phyloP scores from a whole-genome alignment of 176 grass and related monocot species.

The Phoenix roebelenii region DNA sequence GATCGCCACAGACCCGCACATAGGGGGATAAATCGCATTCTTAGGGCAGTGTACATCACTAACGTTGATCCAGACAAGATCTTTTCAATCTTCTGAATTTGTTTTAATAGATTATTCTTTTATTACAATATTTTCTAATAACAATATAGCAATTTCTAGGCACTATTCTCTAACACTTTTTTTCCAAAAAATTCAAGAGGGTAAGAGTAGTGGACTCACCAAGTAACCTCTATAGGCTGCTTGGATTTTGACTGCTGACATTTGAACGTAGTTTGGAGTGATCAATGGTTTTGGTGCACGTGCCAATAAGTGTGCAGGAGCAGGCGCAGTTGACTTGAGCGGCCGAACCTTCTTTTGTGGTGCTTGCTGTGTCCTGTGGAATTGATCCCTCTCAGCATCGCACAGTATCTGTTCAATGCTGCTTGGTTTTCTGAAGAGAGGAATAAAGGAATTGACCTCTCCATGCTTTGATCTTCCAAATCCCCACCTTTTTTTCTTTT shows the following conservation, averaged over 20 bases:
- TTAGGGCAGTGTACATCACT: too few species aligned
- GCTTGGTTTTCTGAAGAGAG: constrained; percentile 81
- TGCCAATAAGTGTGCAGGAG: neutral
- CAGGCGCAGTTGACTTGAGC: too few species aligned
- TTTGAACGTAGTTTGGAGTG: neutral
- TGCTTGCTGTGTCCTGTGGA: constrained; percentile 30
- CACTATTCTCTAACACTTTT: too few species aligned
- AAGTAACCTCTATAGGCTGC: constrained; percentile 61
- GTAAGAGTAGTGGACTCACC: constrained; percentile 18
- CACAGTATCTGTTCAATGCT: constrained; percentile 95
- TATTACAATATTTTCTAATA: too few species aligned
- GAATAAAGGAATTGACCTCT: constrained; percentile 50
- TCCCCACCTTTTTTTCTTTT: constrained; percentile 84
- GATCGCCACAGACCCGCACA: too few species aligned
- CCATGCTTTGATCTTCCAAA: constrained; percentile 49
- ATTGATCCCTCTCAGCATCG: constrained; percentile 64
- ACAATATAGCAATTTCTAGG: too few species aligned
- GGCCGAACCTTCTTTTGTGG: constrained; percentile 20
- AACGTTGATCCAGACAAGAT: too few species aligned
- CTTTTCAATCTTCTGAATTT: too few species aligned
- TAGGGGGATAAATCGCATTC: too few species aligned
- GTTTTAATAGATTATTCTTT: too few species aligned
- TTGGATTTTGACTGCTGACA: constrained; percentile 68
- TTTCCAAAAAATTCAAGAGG: too few species aligned
- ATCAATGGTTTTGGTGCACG: constrained; percentile 7